phyloP scores from a whole-genome alignment of 176 grass and related monocot genomes.

The Bolboschoenus planiculmis region DNA sequence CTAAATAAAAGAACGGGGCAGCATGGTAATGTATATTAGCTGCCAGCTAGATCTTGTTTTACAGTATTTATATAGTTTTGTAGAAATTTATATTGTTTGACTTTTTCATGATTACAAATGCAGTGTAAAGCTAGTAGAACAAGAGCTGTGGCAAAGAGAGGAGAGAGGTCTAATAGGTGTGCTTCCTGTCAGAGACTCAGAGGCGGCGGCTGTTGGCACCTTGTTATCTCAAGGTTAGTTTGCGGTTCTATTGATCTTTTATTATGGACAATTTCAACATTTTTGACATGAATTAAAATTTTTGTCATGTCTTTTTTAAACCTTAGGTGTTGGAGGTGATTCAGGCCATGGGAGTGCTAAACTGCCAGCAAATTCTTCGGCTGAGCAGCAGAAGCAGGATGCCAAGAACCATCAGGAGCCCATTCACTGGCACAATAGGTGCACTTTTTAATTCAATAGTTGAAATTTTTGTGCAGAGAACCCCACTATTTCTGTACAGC shows the following conservation, averaged over 20 bases:
- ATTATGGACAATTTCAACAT: background rate
- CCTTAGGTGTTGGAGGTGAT: slow-evolving; percentile 43
- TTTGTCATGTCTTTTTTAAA: background rate
- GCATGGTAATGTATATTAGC: background rate
- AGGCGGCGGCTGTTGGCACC: slow-evolving; percentile 55
- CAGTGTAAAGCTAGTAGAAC: slow-evolving; percentile 97
- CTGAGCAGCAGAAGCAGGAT: slow-evolving; percentile 62
- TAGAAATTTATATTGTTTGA: background rate
- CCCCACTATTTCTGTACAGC: background rate
- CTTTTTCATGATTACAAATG: slow-evolving; percentile 13
- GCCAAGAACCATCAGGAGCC: slow-evolving; percentile 69
- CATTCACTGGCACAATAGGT: slow-evolving; percentile 96
- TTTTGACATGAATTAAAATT: slow-evolving; percentile 1
- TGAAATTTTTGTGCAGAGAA: background rate
- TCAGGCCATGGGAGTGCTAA: slow-evolving; percentile 49
- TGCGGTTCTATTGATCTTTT: background rate
- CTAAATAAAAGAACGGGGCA: background rate
- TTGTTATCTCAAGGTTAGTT: slow-evolving; percentile 71
- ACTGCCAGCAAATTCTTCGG: slow-evolving; percentile 32
- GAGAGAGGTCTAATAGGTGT: slow-evolving; percentile 96
- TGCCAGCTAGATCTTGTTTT: background rate
- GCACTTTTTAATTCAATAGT: background rate
- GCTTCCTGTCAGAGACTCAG: slow-evolving; percentile 76
- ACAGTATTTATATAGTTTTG: background rate
- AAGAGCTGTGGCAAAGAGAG: slow-evolving; percentile 94